Evolutionary conservation across 2,329 filamentous ascomycete genomes (phyloP).

Genomic region (Nakataea oryzae): DNA sequence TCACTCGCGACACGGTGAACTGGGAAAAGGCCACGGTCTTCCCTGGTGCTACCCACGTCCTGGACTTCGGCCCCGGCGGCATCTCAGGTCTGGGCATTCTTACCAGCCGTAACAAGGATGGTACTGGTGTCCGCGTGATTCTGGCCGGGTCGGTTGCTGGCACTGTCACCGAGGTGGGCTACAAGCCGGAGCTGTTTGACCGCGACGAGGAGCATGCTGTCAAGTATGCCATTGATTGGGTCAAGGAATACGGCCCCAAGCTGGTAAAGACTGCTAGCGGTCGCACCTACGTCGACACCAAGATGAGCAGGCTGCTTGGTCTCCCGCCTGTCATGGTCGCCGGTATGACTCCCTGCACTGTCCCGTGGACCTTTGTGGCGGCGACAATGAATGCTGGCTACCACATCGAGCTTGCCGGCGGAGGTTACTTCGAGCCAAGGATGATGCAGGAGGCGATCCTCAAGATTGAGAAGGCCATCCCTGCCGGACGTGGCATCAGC

Average conservation of each 20-base stretch:
- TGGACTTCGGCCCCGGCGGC: constrained; percentile 94
- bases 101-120: constrained; percentile 98
- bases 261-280: constrained; percentile 83
- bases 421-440: constrained; percentile 78
- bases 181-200: constrained; percentile 96
- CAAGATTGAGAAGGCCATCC: constrained; percentile 78
- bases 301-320: constrained; percentile 82
- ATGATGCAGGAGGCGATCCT: constrained; percentile 72
- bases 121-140: constrained; percentile 92
- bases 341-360: constrained; percentile 87
- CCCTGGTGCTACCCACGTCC: constrained; percentile 79
- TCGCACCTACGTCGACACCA: constrained; percentile 88
- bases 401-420: constrained; percentile 81
- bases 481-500: constrained; percentile 76
- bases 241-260: constrained; percentile 91
- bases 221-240: constrained; percentile 93
- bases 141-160: constrained; percentile 89
- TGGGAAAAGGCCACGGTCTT: constrained; percentile 96
- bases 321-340: constrained; percentile 82
- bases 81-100: constrained; percentile 92
- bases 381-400: constrained; percentile 94
- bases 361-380: constrained; percentile 84
- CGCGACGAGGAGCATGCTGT: constrained; percentile 91
- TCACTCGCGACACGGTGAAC: constrained; percentile 86
- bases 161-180: constrained; percentile 82